These are phyloP conservation scores for Nyssa sinensis DNA, from an alignment of 148 eudicot species.

Conservation along the genomic window DNA sequence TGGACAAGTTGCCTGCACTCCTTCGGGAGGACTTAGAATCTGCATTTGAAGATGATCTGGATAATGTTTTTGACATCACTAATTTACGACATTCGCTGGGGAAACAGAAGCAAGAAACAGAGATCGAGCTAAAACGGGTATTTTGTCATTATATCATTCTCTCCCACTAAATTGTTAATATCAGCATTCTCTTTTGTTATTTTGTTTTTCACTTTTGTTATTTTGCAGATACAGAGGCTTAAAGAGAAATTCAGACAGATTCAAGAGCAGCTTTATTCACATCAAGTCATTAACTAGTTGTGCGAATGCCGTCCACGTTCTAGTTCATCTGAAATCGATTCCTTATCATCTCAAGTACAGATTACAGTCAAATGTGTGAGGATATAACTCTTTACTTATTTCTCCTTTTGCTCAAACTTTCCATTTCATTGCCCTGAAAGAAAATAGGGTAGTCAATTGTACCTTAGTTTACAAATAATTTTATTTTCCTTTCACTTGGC, in stretches of 20 bases:
- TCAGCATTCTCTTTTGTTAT: slow-evolving; percentile 5
- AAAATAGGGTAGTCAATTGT: background rate
- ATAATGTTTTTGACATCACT: slow-evolving; percentile 69
- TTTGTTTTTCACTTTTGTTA: slow-evolving; percentile 4
- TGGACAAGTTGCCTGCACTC: slow-evolving; percentile 91
- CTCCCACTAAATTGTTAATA: background rate
- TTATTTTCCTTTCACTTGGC: background rate
- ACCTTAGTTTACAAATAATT: background rate
- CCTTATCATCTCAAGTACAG: background rate
- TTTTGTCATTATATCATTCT: slow-evolving; percentile 6
- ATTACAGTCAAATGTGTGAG: slow-evolving; percentile 4
- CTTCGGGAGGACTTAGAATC: slow-evolving; percentile 81
- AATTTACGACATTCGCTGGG: slow-evolving; percentile 63
- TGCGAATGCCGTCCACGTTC: background rate
- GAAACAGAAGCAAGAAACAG: slow-evolving; percentile 67
- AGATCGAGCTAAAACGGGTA: slow-evolving; percentile 84
- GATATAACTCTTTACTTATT: background rate
- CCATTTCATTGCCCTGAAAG: background rate
- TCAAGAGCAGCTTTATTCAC: slow-evolving; percentile 56
- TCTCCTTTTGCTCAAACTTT: slow-evolving; percentile 2
- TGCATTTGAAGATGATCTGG: slow-evolving; percentile 70
- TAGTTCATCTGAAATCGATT: background rate
- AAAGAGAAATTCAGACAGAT: slow-evolving; percentile 84
- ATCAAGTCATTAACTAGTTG: slow-evolving; percentile 40
- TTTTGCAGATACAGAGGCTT: slow-evolving; percentile 72